These are phyloP conservation scores for Jatropha curcas DNA, from an alignment of 345 rosid genomes.

Conservation along the genomic window DNA sequence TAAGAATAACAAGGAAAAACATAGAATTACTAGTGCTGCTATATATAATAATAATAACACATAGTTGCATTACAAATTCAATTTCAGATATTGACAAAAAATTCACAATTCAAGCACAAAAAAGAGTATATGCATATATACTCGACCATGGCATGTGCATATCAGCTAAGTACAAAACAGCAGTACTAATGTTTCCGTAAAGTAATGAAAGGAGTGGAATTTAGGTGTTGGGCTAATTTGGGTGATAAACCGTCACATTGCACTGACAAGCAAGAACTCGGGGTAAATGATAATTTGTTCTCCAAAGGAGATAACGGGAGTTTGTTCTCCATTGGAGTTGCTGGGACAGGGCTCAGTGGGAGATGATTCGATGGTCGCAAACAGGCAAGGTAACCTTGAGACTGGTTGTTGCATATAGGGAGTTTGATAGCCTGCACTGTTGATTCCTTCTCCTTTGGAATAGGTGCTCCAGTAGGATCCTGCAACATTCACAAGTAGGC, in stretches of 20 bases:
- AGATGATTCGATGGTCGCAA: conserved; percentile 37
- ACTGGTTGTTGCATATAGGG: conserved; percentile 43
- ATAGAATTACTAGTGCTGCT: background rate
- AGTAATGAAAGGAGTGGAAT: conserved; percentile 59
- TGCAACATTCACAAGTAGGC: conserved; percentile 28
- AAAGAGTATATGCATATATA: conserved; percentile 13
- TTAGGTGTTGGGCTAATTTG: conserved; percentile 45
- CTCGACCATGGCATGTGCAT: conserved; percentile 12
- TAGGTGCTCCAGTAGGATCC: conserved; percentile 58
- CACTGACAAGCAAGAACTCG: conserved; percentile 28
- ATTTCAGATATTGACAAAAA: conserved; percentile 13
- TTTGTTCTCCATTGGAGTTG: conserved; percentile 60
- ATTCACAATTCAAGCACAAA: conserved; percentile 1
- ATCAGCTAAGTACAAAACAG: background rate
- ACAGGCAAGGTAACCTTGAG: conserved; percentile 52
- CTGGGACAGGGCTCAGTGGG: conserved; percentile 49
- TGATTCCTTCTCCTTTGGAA: conserved; percentile 57
- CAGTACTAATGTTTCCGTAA: conserved; percentile 35
- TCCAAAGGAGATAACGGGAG: conserved; percentile 47
- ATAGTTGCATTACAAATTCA: conserved; percentile 4
- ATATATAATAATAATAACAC: background rate
- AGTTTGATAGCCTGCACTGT: conserved; percentile 46
- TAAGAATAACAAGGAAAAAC: background rate
- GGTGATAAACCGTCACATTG: conserved; percentile 46
- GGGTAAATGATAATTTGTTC: conserved; percentile 51